phyloP scores from a whole-genome alignment of 352 stramenopile genomes.

The Phytophthora europaea region DNA sequence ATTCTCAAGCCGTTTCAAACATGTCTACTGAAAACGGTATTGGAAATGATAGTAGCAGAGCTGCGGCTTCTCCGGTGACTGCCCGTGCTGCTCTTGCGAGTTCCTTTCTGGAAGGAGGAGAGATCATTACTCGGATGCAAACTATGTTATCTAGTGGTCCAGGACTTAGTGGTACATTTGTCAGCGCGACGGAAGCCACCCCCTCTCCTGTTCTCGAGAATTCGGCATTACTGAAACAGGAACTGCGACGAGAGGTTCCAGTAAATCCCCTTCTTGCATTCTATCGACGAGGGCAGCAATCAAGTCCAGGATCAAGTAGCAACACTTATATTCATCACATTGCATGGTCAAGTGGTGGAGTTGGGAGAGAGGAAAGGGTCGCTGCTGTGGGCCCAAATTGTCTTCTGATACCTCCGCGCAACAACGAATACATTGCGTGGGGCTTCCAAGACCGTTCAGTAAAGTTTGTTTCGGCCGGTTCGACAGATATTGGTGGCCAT shows the following conservation, averaged over 20 bases:
- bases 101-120: slow-evolving; percentile 76
- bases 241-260: slow-evolving; percentile 55
- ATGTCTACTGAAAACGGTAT: slow-evolving; percentile 3
- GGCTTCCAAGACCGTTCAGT: slow-evolving; percentile 73
- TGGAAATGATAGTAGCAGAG: slow-evolving; percentile 1
- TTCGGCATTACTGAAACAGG: slow-evolving; percentile 58
- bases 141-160: slow-evolving; percentile 63
- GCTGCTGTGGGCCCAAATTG: slow-evolving; percentile 55
- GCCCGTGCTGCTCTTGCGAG: slow-evolving; percentile 48
- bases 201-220: slow-evolving; percentile 56
- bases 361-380: slow-evolving; percentile 62
- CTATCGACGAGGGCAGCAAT: slow-evolving; percentile 42
- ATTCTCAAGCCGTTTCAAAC: not conserved
- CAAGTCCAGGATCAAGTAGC: slow-evolving; percentile 1
- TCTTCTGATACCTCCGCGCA: slow-evolving; percentile 66
- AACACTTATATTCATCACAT: slow-evolving; percentile 55
- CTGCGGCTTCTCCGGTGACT: slow-evolving; percentile 38
- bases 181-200: slow-evolving; percentile 32
- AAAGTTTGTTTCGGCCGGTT: slow-evolving; percentile 61
- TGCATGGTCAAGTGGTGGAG: slow-evolving; percentile 50
- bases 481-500: slow-evolving; percentile 50
- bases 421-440: slow-evolving; percentile 80
- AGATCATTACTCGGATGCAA: slow-evolving; percentile 76
- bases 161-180: slow-evolving; percentile 30
- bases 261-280: slow-evolving; percentile 57